Evolutionary conservation across 2,329 filamentous ascomycete species (phyloP), one percentile per base, ranked within the genome.

Genomic region (Conoideocrella luteorostrata): DNA sequence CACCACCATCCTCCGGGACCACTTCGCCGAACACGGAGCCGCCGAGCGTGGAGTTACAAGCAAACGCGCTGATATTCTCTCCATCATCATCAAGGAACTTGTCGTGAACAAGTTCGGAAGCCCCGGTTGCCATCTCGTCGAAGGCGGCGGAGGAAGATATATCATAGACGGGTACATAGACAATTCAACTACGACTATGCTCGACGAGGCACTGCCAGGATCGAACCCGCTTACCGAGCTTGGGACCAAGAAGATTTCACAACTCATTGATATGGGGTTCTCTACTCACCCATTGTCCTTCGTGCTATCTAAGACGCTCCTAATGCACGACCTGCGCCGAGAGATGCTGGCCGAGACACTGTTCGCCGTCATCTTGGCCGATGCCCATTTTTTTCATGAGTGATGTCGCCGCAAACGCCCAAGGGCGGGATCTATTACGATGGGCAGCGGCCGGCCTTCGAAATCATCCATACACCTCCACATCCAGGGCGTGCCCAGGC

Each of bases 221-320:
- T 49, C 46, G 41, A 60, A 52, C 37, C 59, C 60, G 17, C 44
- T 63, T 4, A 50, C 52, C 21, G 57, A 56, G 33, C 57, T 62
- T 23, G 58, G 59, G 6, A 55, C 55, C 23, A 48, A 61, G 24
- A 60, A 63, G 26, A 56, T 59, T 41, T 61, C 53, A 7, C 61
- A 64, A 42, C 52, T 69, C 20, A 61, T 69, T 34, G 66, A 69
- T 39, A 58, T 69, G 20, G 69, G 66, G 66, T 69, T 63, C 44
- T 64, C 61, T 1, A 48, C 57, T 11, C 66, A 69, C 35, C 66
- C 66, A 21, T 50, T 69, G 6, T 65, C 65, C 7, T 61, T 63
- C 41, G 53, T 68, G 13, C 53, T 69, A 13, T 68, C 65, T 41
- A 69, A 69, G 50, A 68, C 65, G 2, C 50, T 69, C 7, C 56